phyloP scores from a whole-genome alignment of 768 basidiomycete species.

The Xerocomus spinulosus region DNA sequence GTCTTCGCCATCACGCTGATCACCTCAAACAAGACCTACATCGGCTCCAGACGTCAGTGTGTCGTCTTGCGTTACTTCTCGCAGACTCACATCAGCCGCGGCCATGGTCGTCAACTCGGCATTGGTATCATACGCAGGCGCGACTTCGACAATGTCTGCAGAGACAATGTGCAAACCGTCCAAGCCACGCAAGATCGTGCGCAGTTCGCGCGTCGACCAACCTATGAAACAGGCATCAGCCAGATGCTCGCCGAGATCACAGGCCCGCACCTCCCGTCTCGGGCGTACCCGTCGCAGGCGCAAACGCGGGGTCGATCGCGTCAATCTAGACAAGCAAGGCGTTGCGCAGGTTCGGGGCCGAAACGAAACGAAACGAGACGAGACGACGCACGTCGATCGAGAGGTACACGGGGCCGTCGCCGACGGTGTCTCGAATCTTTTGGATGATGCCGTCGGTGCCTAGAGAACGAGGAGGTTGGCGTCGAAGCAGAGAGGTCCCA shows the following conservation, averaged over 20 bases:
- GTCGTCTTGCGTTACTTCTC: not conserved
- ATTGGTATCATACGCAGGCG: constrained; percentile 73
- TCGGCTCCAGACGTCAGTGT: constrained; percentile 8
- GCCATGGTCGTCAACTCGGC: constrained; percentile 62
- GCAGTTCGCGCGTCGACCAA: constrained; percentile 80
- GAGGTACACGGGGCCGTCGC: constrained; percentile 69
- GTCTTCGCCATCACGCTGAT: constrained; percentile 78
- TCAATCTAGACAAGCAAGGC: no score
- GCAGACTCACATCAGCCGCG: constrained; percentile 49
- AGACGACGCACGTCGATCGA: constrained; percentile 59
- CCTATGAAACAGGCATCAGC: constrained; percentile 11
- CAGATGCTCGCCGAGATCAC: not conserved
- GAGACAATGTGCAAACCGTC: constrained; percentile 74
- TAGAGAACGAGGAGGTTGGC: no score
- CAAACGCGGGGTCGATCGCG: constrained; percentile 76
- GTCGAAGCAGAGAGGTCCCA: no score
- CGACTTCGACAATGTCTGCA: constrained; percentile 82
- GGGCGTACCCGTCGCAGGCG: constrained; percentile 80
- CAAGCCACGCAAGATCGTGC: constrained; percentile 70
- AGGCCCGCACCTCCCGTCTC: constrained; percentile 59
- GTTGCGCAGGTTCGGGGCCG: no score
- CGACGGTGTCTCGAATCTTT: constrained; percentile 76
- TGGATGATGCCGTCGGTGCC: constrained; percentile 74
- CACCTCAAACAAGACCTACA: constrained; percentile 68
- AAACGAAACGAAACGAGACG: not conserved